These are phyloP conservation scores for Emmonsia crescens DNA, from an alignment of 2,329 filamentous ascomycete genomes.

Conservation along the genomic window DNA sequence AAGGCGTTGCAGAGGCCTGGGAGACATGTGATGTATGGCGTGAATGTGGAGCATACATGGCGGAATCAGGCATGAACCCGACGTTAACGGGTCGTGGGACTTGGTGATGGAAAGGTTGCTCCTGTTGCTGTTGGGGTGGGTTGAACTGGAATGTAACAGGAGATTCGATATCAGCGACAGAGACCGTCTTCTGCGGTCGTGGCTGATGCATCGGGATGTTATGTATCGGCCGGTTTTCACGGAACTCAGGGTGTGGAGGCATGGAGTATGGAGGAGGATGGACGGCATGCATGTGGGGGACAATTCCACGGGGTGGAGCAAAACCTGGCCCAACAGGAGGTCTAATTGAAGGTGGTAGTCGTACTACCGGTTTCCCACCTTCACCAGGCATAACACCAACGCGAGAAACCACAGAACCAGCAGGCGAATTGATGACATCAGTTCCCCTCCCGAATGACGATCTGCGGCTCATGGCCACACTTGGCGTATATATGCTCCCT, in stretches of 20 bases:
- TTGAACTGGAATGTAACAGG: constrained; percentile 53
- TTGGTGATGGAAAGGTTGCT: constrained; percentile 89
- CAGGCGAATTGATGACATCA: constrained; percentile 69
- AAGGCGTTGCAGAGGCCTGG: constrained; percentile 64
- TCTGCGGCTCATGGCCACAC: constrained; percentile 74
- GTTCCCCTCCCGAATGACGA: constrained; percentile 65
- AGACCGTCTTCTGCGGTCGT: constrained; percentile 86
- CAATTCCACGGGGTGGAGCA: constrained; percentile 10
- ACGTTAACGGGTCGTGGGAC: constrained; percentile 64
- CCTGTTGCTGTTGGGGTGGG: constrained; percentile 53
- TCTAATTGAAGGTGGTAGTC: constrained; percentile 57
- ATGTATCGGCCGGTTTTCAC: constrained; percentile 49
- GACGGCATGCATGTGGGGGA: not conserved
- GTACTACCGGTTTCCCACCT: constrained; percentile 60
- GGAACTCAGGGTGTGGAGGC: constrained; percentile 45
- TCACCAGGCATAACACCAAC: constrained; percentile 51
- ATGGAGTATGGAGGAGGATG: constrained; percentile 41
- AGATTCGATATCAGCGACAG: constrained; percentile 83
- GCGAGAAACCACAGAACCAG: constrained; percentile 64
- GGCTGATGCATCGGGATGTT: constrained; percentile 78
- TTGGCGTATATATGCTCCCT: constrained; percentile 75
- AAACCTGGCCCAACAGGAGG: constrained; percentile 18
- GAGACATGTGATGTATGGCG: constrained; percentile 60
- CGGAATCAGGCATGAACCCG: constrained; percentile 39
- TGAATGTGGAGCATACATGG: constrained; percentile 48